These are phyloP conservation scores for Schizosaccharomyces cryophilus DNA, from an alignment of 805 yeast genomes.

Conservation along the genomic window DNA sequence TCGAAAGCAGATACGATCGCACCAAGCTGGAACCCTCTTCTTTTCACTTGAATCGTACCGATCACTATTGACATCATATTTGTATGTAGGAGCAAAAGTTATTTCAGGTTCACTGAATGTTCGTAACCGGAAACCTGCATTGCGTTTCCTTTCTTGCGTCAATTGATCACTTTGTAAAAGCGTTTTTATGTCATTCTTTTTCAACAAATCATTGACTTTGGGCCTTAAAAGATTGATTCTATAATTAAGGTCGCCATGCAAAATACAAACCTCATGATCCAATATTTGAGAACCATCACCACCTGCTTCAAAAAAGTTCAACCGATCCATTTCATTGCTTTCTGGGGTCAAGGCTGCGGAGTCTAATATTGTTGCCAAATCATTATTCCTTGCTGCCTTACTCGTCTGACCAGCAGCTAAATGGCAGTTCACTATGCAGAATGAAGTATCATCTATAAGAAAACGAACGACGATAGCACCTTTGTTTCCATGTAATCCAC, in stretches of 20 bases:
- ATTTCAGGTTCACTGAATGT: constrained; percentile 63
- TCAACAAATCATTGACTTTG: constrained; percentile 38
- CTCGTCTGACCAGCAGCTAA: constrained; percentile 80
- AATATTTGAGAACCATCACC: constrained; percentile 27
- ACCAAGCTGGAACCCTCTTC: constrained; percentile 90
- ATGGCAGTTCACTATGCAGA: constrained; percentile 69
- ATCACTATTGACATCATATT: constrained; percentile 68
- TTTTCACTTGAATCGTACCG: constrained; percentile 76
- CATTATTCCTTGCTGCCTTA: constrained; percentile 61
- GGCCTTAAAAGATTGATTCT: constrained; percentile 41
- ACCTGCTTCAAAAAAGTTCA: constrained; percentile 13
- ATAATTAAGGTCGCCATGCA: constrained; percentile 89
- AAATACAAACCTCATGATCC: constrained; percentile 63
- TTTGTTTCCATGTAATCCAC: constrained; percentile 58
- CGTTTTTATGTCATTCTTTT: constrained; percentile 22
- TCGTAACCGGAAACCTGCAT: constrained; percentile 33
- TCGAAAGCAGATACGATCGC: constrained; percentile 61
- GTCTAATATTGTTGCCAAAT: constrained; percentile 48
- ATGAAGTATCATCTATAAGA: constrained; percentile 34
- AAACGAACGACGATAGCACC: constrained; percentile 61
- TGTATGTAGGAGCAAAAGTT: constrained; percentile 73
- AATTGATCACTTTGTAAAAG: constrained; percentile 59
- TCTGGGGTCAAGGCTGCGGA: constrained; percentile 8
- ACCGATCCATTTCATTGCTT: neutral
- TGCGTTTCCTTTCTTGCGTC: constrained; percentile 52